Percentiles rank a stretch among this genome's conserved stretches.
phyloP scores from a whole-genome alignment of 495 filamentous ascomycete genomes.

The Cryomyces antarcticus region DNA sequence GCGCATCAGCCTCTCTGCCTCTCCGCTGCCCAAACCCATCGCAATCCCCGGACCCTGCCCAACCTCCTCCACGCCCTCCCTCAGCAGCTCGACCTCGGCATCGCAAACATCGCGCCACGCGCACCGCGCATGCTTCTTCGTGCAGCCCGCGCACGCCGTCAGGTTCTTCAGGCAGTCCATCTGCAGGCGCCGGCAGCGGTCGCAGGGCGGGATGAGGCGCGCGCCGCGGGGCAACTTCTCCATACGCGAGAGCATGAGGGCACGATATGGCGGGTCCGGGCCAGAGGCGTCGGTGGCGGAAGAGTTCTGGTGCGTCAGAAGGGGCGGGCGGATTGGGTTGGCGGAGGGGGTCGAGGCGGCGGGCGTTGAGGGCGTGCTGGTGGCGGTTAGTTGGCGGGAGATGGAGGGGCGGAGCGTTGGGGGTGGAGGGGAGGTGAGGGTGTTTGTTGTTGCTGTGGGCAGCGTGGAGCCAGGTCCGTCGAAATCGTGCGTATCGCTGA shows the following conservation, averaged over 20 bases:
- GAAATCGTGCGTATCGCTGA: neutral
- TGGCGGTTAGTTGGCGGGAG: neutral
- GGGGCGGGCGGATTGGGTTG: neutral
- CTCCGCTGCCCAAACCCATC: too few relatives aligned
- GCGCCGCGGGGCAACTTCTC: constrained; percentile 56
- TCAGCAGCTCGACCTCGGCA: constrained; percentile 29
- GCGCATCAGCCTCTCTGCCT: too few relatives aligned
- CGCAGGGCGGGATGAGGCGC: constrained; percentile 56
- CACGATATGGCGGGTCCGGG: constrained; percentile 26
- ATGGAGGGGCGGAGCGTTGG: neutral
- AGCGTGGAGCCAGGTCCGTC: neutral
- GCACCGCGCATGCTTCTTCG: constrained; percentile 74
- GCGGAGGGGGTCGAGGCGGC: neutral
- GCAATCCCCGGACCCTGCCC: too few relatives aligned
- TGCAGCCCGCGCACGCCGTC: constrained; percentile 70
- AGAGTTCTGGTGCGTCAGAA: neutral
- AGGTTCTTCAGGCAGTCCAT: constrained; percentile 71
- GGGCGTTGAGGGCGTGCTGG: neutral
- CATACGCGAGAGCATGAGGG: constrained; percentile 51
- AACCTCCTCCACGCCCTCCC: too few relatives aligned
- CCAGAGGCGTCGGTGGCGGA: constrained; percentile 36
- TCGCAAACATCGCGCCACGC: constrained; percentile 59
- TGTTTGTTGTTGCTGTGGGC: neutral
- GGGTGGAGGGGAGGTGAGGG: neutral
- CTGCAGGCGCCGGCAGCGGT: constrained; percentile 58